Base-by-base conservation (phyloP, 2,329 filamentous ascomycete species). In the Calycina marina region DNA sequence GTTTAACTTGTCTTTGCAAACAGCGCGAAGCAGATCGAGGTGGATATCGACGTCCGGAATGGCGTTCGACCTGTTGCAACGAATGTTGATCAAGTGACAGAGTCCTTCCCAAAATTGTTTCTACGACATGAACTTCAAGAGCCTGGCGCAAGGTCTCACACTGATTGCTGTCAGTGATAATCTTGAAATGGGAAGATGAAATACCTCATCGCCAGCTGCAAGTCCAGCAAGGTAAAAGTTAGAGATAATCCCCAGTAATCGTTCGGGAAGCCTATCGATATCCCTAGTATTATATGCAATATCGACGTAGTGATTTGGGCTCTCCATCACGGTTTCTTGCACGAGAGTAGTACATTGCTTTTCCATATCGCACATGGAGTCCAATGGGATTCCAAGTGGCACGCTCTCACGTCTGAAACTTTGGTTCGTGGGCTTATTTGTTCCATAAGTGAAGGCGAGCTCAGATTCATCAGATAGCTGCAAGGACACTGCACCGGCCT, bases 1-100 rank as follows among this genome's bases (percentile, higher is more conserved):
- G 35, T 31, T 52, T 52, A 29, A 52, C 49, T 30, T 52, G 49
- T 25, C 46, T 38, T 24, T 50, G 48, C 13, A 39, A 47, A 32
- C 47, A 49, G 31, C 44, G 35, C 15, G 48, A 39, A 14, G 45
- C 41, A 2, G 47, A 40, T 18, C 41, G 30, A n/a, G 37, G 25
- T 10, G 45, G 44, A 22, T 39, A 52, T 30, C 38, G 16, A 32
- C 48, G 37, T 8, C 39, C 28, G 4, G 49, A 31, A 18, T 42
- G 38, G 5, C 34, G 30, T 36, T 48, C 32, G 4, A 51, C 47
- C 16, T 35, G 35, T n/a, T 35, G 30, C 5, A 41, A 36, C 3
- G 49, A 52, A 22, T 45, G 38, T 1, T 32, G 27, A 14, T 52
- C 47, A 30, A 52, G 45, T 11, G 42, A 31, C 16, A 52, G 44